Base-by-base conservation (phyloP, 805 yeast genomes). In the Kodamaea sagamina region DNA sequence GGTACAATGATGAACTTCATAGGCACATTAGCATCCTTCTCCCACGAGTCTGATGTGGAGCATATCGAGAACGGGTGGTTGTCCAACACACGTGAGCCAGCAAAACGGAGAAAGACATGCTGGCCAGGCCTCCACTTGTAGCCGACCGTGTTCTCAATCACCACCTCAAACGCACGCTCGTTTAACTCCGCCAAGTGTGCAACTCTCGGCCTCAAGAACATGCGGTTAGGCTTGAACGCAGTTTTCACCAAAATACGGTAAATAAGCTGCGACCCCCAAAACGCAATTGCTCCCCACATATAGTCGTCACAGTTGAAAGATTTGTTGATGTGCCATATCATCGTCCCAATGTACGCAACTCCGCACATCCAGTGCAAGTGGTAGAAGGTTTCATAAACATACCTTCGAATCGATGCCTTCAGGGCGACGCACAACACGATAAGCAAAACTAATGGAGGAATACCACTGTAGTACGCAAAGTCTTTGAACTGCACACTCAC, bases 21-120 rank as follows among this genome's bases (percentile, higher is more conserved):
- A 9, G 65, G 63, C 6, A 54, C 49, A 2, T 43, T 29, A 2
- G 52, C 52, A 12, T 49, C 58, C 1, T 55, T 53, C 3, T 36
- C 29, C 3, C 9, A 9, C 11, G 26, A 7, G 5, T 53, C 56
- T 9, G 25, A 26, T 18, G 63, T 48, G 3, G 75, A 68, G 19
- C 73, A 47, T 6, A 78, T 71, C 1, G 82, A 77, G 52, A 79
- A 79, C 9, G 84, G 84, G 57, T 79, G 84, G 48, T 71, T 77
- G 47, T 78, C 81, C 15, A 77, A 50, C 16, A 77, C 58, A 29
- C 68, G 61, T 11, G 65, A 48, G 1, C 75, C 79, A 2, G 63
- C 60, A 44, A 75, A 74, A 50, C 82, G 65, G 15, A 79, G 55
- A 48, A 64, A 76, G 4, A 77, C 60, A 57, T 79, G 84, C 46